phyloP scores from a whole-genome alignment of 257 asterid genomes.

The Scutellaria minor region DNA sequence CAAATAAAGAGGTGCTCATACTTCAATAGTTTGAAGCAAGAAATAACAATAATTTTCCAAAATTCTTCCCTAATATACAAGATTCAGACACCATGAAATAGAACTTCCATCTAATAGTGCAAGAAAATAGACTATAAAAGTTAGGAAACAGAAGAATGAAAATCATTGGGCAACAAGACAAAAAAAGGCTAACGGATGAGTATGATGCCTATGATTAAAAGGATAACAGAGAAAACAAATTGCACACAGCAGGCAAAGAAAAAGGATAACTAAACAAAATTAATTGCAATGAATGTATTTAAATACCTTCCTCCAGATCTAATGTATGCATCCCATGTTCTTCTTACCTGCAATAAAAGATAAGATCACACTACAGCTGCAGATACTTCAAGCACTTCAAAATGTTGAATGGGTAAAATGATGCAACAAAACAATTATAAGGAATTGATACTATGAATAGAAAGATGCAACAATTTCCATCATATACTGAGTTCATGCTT shows the following conservation, averaged over 20 bases:
- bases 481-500: not conserved
- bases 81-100: not conserved
- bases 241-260: no score
- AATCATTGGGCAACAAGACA: not conserved
- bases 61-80: not conserved
- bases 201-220: no score
- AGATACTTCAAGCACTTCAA: slow-evolving; percentile 17
- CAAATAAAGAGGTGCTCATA: no score
- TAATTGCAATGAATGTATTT: not conserved
- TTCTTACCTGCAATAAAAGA: slow-evolving; percentile 69
- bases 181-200: not conserved
- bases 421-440: slow-evolving; percentile 16
- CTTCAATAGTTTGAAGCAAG: not conserved
- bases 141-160: not conserved
- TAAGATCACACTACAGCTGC: slow-evolving; percentile 27
- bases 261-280: no score
- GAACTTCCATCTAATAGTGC: not conserved
- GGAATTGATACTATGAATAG: slow-evolving; percentile 3
- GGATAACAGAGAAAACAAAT: no score
- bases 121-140: not conserved
- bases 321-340: slow-evolving; percentile 91
- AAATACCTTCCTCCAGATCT: slow-evolving; percentile 94
- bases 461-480: not conserved
- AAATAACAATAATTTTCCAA: not conserved
- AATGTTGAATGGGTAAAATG: not conserved